Evolutionary conservation across 176 grass and related monocot species (phyloP), one percentile per base, ranked within the genome.

Genomic region (Zea luxurians): DNA sequence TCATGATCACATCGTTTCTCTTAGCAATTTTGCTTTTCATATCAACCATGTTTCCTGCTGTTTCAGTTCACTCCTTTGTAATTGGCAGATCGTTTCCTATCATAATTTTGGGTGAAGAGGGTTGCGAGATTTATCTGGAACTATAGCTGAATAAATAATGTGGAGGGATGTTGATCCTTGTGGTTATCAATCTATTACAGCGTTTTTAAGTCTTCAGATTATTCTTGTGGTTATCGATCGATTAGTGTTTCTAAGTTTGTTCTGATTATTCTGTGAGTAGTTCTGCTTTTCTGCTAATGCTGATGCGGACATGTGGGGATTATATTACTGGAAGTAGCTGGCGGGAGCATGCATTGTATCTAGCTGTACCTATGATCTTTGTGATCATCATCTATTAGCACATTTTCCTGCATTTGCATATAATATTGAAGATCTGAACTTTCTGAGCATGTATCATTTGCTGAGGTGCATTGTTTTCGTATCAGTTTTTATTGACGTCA

Each of bases 131-230:
- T 86, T 65, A 52, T 76, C 45, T 86, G 57, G 74, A 75, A 86
- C 68, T 82, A 69, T 74, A 86, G 79, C 55, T 62, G 61, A 90
- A 86, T 86, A 89, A 90, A 83, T 86, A 89, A 90, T 86, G 74
- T 61, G 40, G 52, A 34, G 74, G 66, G 68, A 83, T 83, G 45
- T 75, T 66, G 73, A 37, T 86, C 45, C 52, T 63, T 46, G 50
- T 50, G 46, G 62, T 52, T 50, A 40, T 57, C 54, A 68, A 66
- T 85, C 2, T 53, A 41, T 37, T 78, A 48, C 6, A 21, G 4
- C 46, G 10, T 27, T 27, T 27, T 27, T 27, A 27, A 27, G 27
- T 52, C 4, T 15, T 57, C 53, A 8, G 17, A 57, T 18, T 57
- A 57, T 57, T 57, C 54, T 58, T 58, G 54, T 20, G 17, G n/a